phyloP scores from a whole-genome alignment of 2,329 filamentous ascomycete genomes.

The Nemania sp. region DNA sequence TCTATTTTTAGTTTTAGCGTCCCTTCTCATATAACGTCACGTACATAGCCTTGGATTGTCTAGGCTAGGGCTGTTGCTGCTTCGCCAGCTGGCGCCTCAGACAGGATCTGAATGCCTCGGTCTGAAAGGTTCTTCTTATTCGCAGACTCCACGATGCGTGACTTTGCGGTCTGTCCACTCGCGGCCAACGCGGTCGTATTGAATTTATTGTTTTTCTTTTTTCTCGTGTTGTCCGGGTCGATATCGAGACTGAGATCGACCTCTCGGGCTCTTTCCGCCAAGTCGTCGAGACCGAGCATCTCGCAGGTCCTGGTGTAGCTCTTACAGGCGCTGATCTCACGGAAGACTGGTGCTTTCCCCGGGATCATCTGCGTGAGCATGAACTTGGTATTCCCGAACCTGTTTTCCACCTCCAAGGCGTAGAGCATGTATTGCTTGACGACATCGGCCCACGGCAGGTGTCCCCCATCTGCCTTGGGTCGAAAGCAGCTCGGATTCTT shows the following conservation, averaged over 20 bases:
- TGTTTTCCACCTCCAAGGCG: conserved; percentile 79
- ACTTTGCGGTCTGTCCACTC: conserved; percentile 51
- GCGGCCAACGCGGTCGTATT: conserved; percentile 53
- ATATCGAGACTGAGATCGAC: conserved; percentile 68
- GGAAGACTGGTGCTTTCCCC: conserved; percentile 70
- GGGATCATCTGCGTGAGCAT: conserved; percentile 84
- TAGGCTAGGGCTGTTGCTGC: conserved; percentile 25
- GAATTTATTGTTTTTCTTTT: conserved; percentile 39
- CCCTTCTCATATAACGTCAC: background rate
- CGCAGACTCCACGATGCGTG: conserved; percentile 33
- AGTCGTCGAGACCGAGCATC: conserved; percentile 64
- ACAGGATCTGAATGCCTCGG: conserved; percentile 34
- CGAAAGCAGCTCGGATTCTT: conserved; percentile 89
- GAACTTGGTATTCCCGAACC: conserved; percentile 92
- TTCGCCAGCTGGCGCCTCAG: conserved; percentile 25
- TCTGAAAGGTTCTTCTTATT: conserved; percentile 40
- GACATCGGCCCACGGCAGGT: conserved; percentile 76
- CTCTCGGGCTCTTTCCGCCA: conserved; percentile 66
- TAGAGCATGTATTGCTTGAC: conserved; percentile 75
- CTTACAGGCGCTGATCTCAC: conserved; percentile 65
- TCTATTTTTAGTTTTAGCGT: background rate
- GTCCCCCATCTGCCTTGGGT: conserved; percentile 64
- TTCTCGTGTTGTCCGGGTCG: conserved; percentile 54
- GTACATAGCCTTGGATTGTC: background rate
- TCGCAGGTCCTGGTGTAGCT: conserved; percentile 73